Conservation (phyloP, 164 flowering plant species). For the Magnolia sinica region DNA sequence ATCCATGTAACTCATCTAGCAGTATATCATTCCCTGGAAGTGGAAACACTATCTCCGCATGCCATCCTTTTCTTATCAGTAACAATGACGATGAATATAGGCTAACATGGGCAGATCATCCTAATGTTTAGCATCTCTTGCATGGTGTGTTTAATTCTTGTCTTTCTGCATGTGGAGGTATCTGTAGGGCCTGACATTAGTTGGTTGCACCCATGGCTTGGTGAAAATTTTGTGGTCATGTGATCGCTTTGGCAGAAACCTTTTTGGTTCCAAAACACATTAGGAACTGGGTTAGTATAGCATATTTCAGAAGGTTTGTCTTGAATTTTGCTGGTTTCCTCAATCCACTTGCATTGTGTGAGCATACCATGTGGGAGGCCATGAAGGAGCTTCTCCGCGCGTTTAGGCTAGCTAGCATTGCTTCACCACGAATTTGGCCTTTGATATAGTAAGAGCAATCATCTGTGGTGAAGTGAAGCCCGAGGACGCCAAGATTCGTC, state of each 20-base stretch:
- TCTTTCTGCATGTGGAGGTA: neutral
- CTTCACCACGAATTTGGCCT: neutral
- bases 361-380: too few species aligned
- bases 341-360: neutral
- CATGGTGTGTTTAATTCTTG: neutral
- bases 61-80: neutral
- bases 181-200: neutral
- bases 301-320: too few species aligned
- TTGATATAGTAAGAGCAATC: neutral
- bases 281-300: too few species aligned
- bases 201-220: neutral
- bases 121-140: neutral
- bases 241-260: neutral
- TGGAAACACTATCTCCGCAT: neutral
- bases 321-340: too few species aligned
- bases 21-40: neutral
- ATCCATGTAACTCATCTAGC: neutral
- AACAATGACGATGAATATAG: neutral
- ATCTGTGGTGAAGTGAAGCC: neutral
- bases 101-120: neutral
- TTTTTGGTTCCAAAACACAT: neutral
- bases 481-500: neutral
- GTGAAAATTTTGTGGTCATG: slow-evolving; percentile 1
- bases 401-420: neutral
- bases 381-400: too few species aligned